A percentile compares a stretch with the other conserved stretches of the same genome.
These are phyloP conservation scores for Blumeria graminis DNA, from an alignment of 2,329 filamentous ascomycete genomes.

Conservation along the genomic window DNA sequence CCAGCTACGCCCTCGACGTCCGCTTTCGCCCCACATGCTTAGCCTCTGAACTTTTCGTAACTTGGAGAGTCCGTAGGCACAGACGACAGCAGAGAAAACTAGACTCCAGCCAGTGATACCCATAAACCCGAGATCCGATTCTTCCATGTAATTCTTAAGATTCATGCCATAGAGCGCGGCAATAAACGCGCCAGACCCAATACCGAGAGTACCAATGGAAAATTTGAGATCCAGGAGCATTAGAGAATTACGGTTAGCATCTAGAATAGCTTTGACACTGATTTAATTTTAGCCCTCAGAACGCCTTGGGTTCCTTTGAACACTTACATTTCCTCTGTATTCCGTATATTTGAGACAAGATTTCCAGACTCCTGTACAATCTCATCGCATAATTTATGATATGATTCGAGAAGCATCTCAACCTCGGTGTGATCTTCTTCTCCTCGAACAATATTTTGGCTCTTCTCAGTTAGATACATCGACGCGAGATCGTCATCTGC, in stretches of 20 bases:
- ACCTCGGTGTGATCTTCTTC: constrained; percentile 88
- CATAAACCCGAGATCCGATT: constrained; percentile 66
- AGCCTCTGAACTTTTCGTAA: constrained; percentile 70
- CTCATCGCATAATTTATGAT: constrained; percentile 93
- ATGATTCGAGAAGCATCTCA: constrained; percentile 88
- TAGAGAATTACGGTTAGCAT: constrained; percentile 91
- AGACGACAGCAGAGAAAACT: constrained; percentile 51
- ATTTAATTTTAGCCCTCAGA: no score
- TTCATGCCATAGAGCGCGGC: constrained; percentile 99
- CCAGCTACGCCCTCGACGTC: constrained; percentile 12
- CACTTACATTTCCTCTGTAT: constrained; percentile 89
- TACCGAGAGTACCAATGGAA: constrained; percentile 80
- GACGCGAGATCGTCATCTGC: constrained; percentile 82
- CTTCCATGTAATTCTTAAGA: constrained; percentile 93
- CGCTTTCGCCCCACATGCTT: constrained; percentile 39
- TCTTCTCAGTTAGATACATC: constrained; percentile 91
- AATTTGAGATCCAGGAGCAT: constrained; percentile 96
- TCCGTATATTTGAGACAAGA: constrained; percentile 79
- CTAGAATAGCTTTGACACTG: constrained; percentile 85
- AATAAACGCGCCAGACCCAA: constrained; percentile 82
- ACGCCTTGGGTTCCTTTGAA: no score
- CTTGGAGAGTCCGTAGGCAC: constrained; percentile 61
- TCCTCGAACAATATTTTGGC: constrained; percentile 42
- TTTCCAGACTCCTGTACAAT: constrained; percentile 91
- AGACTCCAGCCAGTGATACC: constrained; percentile 49